Evolutionary conservation across 345 rosid species (phyloP), one percentile per base, ranked within the genome.

Genomic region (Trapa bicornis): DNA sequence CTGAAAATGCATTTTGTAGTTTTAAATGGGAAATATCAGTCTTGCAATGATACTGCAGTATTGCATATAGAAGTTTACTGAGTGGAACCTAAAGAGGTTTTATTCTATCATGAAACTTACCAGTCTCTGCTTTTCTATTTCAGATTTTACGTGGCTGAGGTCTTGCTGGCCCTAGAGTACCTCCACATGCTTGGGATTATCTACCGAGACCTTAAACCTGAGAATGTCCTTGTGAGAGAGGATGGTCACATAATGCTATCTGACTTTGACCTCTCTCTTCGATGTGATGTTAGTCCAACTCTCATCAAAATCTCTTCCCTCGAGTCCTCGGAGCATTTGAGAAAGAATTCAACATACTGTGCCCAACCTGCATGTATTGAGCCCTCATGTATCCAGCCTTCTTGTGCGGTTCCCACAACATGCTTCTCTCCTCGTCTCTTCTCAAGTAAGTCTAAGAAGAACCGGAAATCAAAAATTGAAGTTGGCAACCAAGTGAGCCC

Each of bases 361-460:
- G 87, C 78, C 71, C 91, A 91, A 78, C 96, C 96, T 39, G 78
- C 92, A 64, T 90, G 95, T 76, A 86, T 86, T 45, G 91, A 86
- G 66, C 95, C 97, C 66, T 84, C 92, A 47, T 91, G 89, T 80
- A 91, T 91, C 76, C 97, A 91, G 77, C 96, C 97, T 37, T 83
- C 97, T 1, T 91, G 97, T 70, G 82, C 80, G 12, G 87, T 73
- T 73, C 87, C 97, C 8, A 91, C 96, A 53, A 85, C 96, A 9
- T 91, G 97, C 81, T 91, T 91, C 67, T 81, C 83, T 48, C 96
- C 96, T 33, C 94, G 93, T 39, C 75, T 85, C 67, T 88, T 91
- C 76, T 85, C 93, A 65, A 85, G 96, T 82, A 91, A 85, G 76
- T 84, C 96, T 67, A 91, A 85, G 70, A 91, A 84, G 67, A 94